Conservation (phyloP, 371 early-diverging fungal species). For the Mortierella sp. region DNA sequence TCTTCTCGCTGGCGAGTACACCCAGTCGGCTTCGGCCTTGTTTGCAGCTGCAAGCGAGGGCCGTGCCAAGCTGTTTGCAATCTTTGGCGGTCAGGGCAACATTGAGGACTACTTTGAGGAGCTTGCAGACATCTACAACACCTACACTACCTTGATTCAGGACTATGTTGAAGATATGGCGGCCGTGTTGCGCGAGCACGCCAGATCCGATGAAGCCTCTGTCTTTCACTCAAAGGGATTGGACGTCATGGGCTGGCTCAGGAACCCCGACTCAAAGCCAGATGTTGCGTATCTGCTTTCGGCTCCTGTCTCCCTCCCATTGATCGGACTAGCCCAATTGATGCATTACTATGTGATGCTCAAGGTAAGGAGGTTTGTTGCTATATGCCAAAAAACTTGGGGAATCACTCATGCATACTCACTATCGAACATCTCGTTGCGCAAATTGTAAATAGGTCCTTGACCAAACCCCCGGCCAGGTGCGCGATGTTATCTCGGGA, state of each 20-base stretch:
- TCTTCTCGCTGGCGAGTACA: constrained; percentile 57
- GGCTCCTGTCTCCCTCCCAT: constrained; percentile 88
- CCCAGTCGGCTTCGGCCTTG: constrained; percentile 67
- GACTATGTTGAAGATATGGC: constrained; percentile 85
- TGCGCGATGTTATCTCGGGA: constrained; percentile 71
- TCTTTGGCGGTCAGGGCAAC: constrained; percentile 98
- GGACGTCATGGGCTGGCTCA: constrained; percentile 90
- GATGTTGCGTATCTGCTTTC: constrained; percentile 85
- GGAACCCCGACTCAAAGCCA: constrained; percentile 86
- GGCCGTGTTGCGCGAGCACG: constrained; percentile 73
- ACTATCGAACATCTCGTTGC: not conserved
- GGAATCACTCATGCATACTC: not conserved
- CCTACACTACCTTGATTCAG: constrained; percentile 85
- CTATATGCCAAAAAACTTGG: no score
- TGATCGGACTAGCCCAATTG: constrained; percentile 91
- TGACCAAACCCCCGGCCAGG: constrained; percentile 59
- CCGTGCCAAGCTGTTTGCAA: constrained; percentile 80
- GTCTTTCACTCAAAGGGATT: constrained; percentile 85
- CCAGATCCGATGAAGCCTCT: constrained; percentile 76
- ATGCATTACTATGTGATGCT: constrained; percentile 85
- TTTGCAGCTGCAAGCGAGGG: constrained; percentile 74
- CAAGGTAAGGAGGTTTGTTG: constrained; percentile 73
- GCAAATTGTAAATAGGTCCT: constrained; percentile 47
- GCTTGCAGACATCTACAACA: constrained; percentile 80
- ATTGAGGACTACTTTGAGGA: constrained; percentile 96